These are phyloP conservation scores for Plasmodium ovale DNA, from an alignment of 169 alveolate species.

Conservation along the genomic window DNA sequence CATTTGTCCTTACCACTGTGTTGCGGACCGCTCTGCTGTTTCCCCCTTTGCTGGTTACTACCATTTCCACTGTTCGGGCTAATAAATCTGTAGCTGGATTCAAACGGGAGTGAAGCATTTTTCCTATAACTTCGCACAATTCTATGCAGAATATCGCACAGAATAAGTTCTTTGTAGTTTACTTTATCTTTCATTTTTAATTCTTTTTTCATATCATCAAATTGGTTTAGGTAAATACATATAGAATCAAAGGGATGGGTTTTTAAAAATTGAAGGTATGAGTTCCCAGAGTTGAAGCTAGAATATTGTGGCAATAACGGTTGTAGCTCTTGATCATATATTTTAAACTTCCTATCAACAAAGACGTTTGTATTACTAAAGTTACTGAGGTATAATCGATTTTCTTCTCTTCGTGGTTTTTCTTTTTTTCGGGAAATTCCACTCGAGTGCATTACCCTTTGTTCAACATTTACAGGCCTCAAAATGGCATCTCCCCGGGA, in stretches of 20 bases:
- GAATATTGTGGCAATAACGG: slow-evolving; percentile 64
- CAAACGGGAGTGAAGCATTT: no score
- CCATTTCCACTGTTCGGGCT: background rate
- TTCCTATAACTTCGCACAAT: slow-evolving; percentile 19
- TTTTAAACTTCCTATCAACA: slow-evolving; percentile 58
- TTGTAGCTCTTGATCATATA: slow-evolving; percentile 56
- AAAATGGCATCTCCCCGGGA: background rate
- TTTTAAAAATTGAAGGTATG: slow-evolving; percentile 6
- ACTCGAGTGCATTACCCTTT: no score
- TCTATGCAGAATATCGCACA: slow-evolving; percentile 30
- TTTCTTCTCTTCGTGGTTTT: background rate
- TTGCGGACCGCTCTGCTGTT: no score
- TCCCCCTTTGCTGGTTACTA: background rate
- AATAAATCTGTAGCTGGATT: no score
- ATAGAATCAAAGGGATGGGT: slow-evolving; percentile 9
- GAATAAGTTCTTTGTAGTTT: slow-evolving; percentile 5
- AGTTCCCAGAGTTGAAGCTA: slow-evolving; percentile 26
- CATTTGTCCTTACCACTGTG: no score
- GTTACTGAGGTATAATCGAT: slow-evolving; percentile 1
- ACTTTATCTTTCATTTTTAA: slow-evolving; percentile 4
- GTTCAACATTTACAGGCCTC: no score
- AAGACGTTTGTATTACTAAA: slow-evolving; percentile 39
- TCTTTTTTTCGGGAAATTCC: no score
- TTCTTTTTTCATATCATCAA: slow-evolving; percentile 1
- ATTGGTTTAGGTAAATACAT: slow-evolving; percentile 8